Conservation (phyloP, 805 yeast genomes). For the Brettanomyces naardenensis region DNA sequence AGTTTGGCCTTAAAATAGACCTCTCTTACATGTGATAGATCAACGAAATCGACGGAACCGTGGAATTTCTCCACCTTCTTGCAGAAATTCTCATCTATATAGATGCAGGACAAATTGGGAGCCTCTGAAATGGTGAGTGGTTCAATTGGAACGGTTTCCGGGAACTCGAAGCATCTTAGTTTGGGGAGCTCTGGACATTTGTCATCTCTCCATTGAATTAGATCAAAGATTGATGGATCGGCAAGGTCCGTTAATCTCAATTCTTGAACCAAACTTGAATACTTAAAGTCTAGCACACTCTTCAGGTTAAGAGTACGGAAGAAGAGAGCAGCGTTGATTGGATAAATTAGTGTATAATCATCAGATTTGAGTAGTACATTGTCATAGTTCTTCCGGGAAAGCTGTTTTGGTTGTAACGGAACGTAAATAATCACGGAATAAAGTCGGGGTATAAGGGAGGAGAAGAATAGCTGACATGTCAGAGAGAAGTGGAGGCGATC, state of each 20-base stretch:
- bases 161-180: conserved; percentile 10
- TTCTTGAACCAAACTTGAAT: conserved; percentile 18
- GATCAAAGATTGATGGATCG: conserved; percentile 10
- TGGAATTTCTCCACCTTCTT: conserved; percentile 14
- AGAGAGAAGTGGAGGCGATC: conserved; percentile 14
- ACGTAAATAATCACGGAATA: conserved; percentile 14
- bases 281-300: conserved; percentile 16
- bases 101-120: conserved; percentile 18
- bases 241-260: conserved; percentile 17
- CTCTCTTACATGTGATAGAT: conserved; percentile 11
- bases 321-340: conserved; percentile 9
- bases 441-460: conserved; percentile 15
- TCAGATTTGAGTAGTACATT: not conserved
- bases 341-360: conserved; percentile 10
- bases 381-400: not conserved
- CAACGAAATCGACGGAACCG: conserved; percentile 20
- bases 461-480: conserved; percentile 15
- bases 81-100: conserved; percentile 24
- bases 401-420: not conserved
- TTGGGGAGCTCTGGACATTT: conserved; percentile 5
- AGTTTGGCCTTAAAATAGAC: conserved; percentile 21
- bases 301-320: conserved; percentile 10
- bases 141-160: conserved; percentile 11
- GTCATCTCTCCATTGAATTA: conserved; percentile 18
- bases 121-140: conserved; percentile 20